Conservation (phyloP, 176 grass and related monocot genomes). For the Zizania latifolia region DNA sequence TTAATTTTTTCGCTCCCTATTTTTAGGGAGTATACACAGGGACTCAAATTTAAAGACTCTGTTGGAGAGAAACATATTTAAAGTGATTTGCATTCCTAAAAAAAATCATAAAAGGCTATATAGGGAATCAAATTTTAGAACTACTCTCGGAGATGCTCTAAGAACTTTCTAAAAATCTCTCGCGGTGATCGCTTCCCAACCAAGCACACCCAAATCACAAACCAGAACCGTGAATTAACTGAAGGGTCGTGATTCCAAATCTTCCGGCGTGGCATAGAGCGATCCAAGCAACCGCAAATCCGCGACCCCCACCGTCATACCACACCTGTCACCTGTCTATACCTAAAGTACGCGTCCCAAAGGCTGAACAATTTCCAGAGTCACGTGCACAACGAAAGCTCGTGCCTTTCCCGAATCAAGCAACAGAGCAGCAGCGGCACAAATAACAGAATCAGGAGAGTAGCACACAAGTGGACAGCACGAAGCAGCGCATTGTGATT, state of each 20-base stretch:
- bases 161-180: not conserved
- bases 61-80: too few relatives aligned
- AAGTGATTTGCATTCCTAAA: too few relatives aligned
- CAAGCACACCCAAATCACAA: not conserved
- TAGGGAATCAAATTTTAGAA: too few relatives aligned
- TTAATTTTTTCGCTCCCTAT: too few relatives aligned
- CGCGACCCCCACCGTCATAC: not conserved
- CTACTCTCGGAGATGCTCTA: too few relatives aligned
- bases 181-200: not conserved
- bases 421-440: not conserved
- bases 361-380: not conserved
- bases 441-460: not conserved
- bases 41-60: too few relatives aligned
- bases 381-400: not conserved
- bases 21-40: too few relatives aligned
- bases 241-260: not conserved
- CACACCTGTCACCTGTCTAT: not conserved
- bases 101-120: too few relatives aligned
- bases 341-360: not conserved
- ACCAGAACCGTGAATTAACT: not conserved
- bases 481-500: constrained; percentile 34
- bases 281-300: constrained; percentile 1
- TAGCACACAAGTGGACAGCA: not conserved
- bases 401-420: not conserved
- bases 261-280: not conserved